Evolutionary conservation across 257 asterid species (phyloP), one percentile per base, ranked within the genome.

Genomic region (Parsonsia alboflavescens): DNA sequence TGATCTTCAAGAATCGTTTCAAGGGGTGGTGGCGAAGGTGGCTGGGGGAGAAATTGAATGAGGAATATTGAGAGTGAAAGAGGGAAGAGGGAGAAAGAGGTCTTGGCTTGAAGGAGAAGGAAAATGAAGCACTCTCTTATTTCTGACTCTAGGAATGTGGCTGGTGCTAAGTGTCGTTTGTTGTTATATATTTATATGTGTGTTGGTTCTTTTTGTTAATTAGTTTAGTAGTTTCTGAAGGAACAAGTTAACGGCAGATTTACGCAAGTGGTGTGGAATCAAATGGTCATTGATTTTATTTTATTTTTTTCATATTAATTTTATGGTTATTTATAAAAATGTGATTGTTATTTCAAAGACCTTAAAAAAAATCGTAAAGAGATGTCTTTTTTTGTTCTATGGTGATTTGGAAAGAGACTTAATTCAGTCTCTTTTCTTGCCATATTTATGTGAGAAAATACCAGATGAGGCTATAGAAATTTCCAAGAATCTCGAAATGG

Each of bases 151-250:
- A 17, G 7, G 7, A 46, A 50, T 16, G 69, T 72, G 84, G 84
- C 82, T 75, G 88, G 86, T 81, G 83, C 77, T 59, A 73, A 33
- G 70, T 78, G 77, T 62, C 59, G 81, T 75, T 82, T 73, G 81
- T 75, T 78, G 59, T 57, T 50, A 1, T 16, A 16, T 52, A 52
- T 42, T 0, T 48, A 19, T 59, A 28, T 56, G 65, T 77, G 56
- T 52, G 73, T 67, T 76, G 70, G 74, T 56, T 46, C 30, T 39
- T 24, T 26, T 24, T 26, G 30, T 73, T 50, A 69, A 69, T 59
- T 26, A 26, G 66, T 45, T 19, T 50, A 52, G 58, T 52, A 71
- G 50, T 59, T 56, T 46, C 39, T 41, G 49, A 50, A 41, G 28
- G 70, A 68, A 72, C 78, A 65, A 39, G 68, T 67, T 81, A 80